A percentile compares a stretch with the other conserved stretches of the same genome.
Evolutionary conservation across 139 green algal species (phyloP).

Genomic region (Closterium sp.): DNA sequence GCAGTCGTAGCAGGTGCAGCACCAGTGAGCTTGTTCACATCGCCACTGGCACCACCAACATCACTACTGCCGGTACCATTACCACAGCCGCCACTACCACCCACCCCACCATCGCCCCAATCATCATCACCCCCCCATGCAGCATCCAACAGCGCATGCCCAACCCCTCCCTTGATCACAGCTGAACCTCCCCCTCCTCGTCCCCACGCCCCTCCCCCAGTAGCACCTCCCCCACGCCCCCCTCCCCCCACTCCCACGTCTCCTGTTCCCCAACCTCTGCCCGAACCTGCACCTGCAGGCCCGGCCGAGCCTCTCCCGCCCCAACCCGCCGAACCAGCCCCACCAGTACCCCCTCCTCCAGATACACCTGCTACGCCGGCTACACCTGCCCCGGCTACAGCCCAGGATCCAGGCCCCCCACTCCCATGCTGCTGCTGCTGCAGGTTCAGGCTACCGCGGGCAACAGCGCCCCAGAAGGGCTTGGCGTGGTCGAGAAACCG

Average conservation of each 20-base stretch:
- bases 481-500: conserved; percentile 27
- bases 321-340: neutral
- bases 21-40: no score
- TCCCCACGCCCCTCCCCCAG: neutral
- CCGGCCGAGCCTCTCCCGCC: neutral
- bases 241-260: neutral
- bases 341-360: neutral
- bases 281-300: neutral
- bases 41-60: no score
- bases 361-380: neutral
- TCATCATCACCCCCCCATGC: neutral
- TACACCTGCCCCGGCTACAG: neutral
- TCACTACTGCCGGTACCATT: no score
- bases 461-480: conserved; percentile 28
- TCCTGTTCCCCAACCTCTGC: neutral
- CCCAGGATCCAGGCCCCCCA: neutral
- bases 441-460: neutral
- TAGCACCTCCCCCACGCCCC: neutral
- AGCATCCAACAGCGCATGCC: neutral
- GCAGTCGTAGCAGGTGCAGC: no score
- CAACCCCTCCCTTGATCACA: neutral
- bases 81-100: no score
- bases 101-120: neutral
- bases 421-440: neutral
- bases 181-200: neutral